phyloP scores from a whole-genome alignment of 176 grass and related monocot species.

The Hyparrhenia diplandra region DNA sequence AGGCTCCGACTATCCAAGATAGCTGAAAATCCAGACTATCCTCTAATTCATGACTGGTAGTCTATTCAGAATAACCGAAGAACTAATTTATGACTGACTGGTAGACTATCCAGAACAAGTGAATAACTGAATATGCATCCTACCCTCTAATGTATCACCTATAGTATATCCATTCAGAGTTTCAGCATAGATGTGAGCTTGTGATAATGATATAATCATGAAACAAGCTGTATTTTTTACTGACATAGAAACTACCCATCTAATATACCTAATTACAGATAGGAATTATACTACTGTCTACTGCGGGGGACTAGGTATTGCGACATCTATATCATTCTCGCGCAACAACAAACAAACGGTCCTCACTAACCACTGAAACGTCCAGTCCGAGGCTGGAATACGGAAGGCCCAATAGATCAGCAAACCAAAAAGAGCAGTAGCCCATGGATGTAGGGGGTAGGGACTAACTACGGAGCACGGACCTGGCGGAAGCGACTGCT shows the following conservation, averaged over 20 bases:
- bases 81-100: too few relatives aligned
- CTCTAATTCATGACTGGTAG: background rate
- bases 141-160: background rate
- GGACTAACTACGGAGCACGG: slow-evolving; percentile 24
- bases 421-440: background rate
- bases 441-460: background rate
- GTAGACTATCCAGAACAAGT: too few relatives aligned
- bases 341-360: background rate
- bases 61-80: background rate
- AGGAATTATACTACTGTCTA: background rate
- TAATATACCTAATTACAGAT: background rate
- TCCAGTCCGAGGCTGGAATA: background rate
- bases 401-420: background rate
- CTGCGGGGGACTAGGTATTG: background rate
- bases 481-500: slow-evolving; percentile 83
- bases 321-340: background rate
- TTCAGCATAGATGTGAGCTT: background rate
- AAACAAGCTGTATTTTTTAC: background rate
- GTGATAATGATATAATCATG: background rate
- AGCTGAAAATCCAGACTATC: background rate
- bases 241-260: too few relatives aligned
- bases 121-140: too few relatives aligned
- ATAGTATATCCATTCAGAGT: background rate
- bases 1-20: background rate
- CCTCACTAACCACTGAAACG: background rate